These are phyloP conservation scores for Fusarium sp. DNA, from an alignment of 2,329 filamentous ascomycete genomes.

Conservation along the genomic window DNA sequence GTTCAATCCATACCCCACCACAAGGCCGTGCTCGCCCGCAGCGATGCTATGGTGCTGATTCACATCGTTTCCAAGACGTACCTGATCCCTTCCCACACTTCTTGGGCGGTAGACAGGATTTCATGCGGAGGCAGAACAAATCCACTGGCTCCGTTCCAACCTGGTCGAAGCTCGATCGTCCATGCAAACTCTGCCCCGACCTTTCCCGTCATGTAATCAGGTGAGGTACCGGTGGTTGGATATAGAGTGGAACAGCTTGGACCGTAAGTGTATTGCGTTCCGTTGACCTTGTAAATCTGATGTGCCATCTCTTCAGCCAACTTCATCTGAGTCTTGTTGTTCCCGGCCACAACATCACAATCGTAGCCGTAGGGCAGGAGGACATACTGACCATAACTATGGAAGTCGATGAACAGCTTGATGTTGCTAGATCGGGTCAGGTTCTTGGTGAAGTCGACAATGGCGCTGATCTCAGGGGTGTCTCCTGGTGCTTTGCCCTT, in stretches of 20 bases:
- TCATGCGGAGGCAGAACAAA: conserved; percentile 56
- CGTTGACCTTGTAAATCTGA: conserved; percentile 14
- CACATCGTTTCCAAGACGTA: conserved; percentile 16
- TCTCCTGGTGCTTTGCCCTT: conserved; percentile 35
- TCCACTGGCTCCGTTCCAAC: conserved; percentile 48
- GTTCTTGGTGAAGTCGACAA: conserved; percentile 52
- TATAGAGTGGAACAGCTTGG: conserved; percentile 72
- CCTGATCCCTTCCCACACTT: conserved; percentile 31
- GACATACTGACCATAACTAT: conserved; percentile 71
- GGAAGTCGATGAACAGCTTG: conserved; percentile 73
- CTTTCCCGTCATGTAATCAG: conserved; percentile 59
- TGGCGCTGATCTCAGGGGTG: conserved; percentile 62
- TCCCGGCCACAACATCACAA: conserved; percentile 59
- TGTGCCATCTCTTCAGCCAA: conserved; percentile 51
- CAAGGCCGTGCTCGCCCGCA: background rate
- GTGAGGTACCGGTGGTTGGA: conserved; percentile 58
- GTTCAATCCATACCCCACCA: background rate
- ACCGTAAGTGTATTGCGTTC: conserved; percentile 47
- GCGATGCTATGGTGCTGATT: background rate
- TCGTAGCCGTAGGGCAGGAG: conserved; percentile 69
- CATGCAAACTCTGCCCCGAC: conserved; percentile 55
- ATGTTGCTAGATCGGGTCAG: conserved; percentile 52
- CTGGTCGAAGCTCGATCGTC: conserved; percentile 51
- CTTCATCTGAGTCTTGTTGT: conserved; percentile 59
- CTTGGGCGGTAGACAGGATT: conserved; percentile 50